Conservation (phyloP, 768 basidiomycete species). For the Boletus eberwhitei region DNA sequence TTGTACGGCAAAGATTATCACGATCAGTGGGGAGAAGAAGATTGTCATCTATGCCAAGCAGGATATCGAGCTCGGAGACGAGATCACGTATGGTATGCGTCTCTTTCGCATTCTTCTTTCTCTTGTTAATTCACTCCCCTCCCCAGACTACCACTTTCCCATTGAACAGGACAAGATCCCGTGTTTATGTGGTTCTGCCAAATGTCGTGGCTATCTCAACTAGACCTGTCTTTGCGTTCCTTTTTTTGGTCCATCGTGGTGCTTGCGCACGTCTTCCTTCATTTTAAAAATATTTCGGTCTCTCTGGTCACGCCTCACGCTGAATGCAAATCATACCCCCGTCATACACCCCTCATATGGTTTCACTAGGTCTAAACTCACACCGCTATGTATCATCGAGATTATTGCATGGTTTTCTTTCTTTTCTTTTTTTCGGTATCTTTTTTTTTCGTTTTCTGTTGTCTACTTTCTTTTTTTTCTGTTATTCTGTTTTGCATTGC, state of each 20-base stretch:
- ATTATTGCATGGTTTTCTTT: conserved; percentile 21
- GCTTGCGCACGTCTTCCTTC: not conserved
- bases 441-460: not conserved
- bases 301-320: conserved; percentile 5
- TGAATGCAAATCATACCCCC: conserved; percentile 23
- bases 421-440: too few species aligned
- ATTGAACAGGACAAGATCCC: conserved; percentile 98
- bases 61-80: conserved; percentile 93
- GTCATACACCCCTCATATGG: conserved; percentile 8
- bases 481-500: conserved; percentile 5
- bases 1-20: conserved; percentile 87
- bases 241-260: not conserved
- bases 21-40: conserved; percentile 90
- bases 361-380: conserved; percentile 14
- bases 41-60: conserved; percentile 99
- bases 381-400: conserved; percentile 31
- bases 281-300: not conserved
- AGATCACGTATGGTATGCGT: conserved; percentile 91
- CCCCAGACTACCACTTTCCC: conserved; percentile 95
- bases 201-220: conserved; percentile 95
- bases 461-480: not conserved
- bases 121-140: not conserved
- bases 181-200: conserved; percentile 84
- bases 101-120: not conserved
- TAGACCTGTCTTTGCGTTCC: conserved; percentile 39